Base-by-base conservation (phyloP, 257 asterid genomes). In the Solanum stenotomum region DNA sequence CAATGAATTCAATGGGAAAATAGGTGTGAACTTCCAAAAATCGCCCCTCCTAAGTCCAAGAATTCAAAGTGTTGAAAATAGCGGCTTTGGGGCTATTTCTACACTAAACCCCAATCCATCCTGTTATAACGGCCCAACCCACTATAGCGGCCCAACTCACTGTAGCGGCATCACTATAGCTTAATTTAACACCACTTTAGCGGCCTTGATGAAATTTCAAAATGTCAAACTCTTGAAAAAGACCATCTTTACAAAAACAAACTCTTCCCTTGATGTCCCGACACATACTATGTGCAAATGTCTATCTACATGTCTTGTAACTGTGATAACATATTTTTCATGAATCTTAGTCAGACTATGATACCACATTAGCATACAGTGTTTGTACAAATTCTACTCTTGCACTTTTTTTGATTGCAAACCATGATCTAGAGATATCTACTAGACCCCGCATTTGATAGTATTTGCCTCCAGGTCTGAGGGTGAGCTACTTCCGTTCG, bases 141-240 rank as follows among this genome's bases (percentile, higher is more conserved):
- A 46, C 59, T 14, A 14, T 14, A 46, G 18, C 6, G 0, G 8
- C 2, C 59, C 23, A 49, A 0, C 61, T 2, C 8, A 1, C 3
- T 49, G 8, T 14, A 46, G 18, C 8, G 6, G 18, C 18, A 0
- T 18, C 3, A 1, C 23, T 49, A 49, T 49, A 15, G 4, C n/a
- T 18, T 4, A 56, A 56, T 56, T 9, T 52, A 52, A 18, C n/a
- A 22, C 10, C 65, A 8, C n/a, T 56, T 18, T 56, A 20, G 65
- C 1, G 65, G 23, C 65, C 65, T 56, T 3, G 10, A 18, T 6
- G 65, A 56, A 18, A 56, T 18, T 56, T 56, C 4, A 56, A 56
- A 56, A 56, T 6, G 23, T 56, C n/a, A 56, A 56, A 56, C 65
- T 56, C n/a, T 18, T 1, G n/a, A 56, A 18, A 56, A 56, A 56